phyloP scores from a whole-genome alignment of 352 stramenopile species.

The Elongisporangium anandrum region DNA sequence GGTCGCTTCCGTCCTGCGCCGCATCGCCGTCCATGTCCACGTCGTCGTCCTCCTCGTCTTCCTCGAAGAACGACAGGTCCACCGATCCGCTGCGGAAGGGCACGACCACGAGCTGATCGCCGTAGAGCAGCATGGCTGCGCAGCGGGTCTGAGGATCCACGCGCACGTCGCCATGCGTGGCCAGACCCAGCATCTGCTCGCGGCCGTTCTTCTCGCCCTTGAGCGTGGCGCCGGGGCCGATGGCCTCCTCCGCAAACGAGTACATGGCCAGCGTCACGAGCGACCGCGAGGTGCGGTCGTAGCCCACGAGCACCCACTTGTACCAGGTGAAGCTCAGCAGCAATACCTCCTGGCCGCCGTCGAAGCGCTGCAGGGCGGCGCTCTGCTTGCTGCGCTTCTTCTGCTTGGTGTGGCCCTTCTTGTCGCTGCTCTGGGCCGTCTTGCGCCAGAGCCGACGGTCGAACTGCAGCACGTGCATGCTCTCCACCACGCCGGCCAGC shows the following conservation, averaged over 20 bases:
- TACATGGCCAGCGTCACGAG: conserved; percentile 77
- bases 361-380: conserved; percentile 34
- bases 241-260: conserved; percentile 75
- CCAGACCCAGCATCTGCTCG: conserved; percentile 69
- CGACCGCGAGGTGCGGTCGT: conserved; percentile 38
- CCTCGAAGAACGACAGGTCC: conserved; percentile 75
- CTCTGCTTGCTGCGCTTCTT: not conserved
- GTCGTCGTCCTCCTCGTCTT: conserved; percentile 74
- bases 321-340: conserved; percentile 68
- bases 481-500: conserved; percentile 66
- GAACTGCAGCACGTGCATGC: conserved; percentile 66
- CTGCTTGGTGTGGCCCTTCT: not conserved
- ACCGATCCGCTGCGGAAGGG: conserved; percentile 77
- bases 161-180: conserved; percentile 35
- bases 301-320: conserved; percentile 83
- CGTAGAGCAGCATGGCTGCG: conserved; percentile 79
- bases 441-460: conserved; percentile 59
- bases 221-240: conserved; percentile 72
- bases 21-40: conserved; percentile 19
- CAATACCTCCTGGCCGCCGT: conserved; percentile 67
- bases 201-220: conserved; percentile 77
- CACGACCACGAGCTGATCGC: conserved; percentile 77
- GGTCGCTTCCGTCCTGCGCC: conserved; percentile 3
- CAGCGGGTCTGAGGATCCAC: conserved; percentile 78
- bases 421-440: conserved; percentile 14